Percentiles rank a stretch among this genome's conserved stretches.
phyloP scores from a whole-genome alignment of 2,329 filamentous ascomycete genomes.

The Xylaria digitata region DNA sequence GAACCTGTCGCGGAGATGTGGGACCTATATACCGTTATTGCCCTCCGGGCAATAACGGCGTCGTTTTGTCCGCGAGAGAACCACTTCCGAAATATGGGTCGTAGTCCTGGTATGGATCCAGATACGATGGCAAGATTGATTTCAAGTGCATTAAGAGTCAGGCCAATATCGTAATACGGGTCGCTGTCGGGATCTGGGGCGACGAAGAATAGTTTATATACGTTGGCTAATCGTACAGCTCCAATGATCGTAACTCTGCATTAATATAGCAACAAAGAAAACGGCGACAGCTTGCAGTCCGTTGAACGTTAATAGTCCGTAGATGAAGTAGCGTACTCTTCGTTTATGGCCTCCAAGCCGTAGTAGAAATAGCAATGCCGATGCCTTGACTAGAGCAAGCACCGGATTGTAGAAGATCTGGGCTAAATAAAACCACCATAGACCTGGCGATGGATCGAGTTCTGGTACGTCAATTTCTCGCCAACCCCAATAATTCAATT shows the following conservation, averaged over 20 bases:
- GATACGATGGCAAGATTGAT: slow-evolving; percentile 56
- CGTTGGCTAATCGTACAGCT: slow-evolving; percentile 47
- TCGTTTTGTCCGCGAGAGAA: no score
- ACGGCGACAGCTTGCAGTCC: slow-evolving; percentile 51
- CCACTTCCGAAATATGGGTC: slow-evolving; percentile 53
- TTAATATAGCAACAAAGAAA: slow-evolving; percentile 50
- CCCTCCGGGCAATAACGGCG: no score
- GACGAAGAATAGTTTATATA: slow-evolving; percentile 30
- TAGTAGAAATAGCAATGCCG: slow-evolving; percentile 58
- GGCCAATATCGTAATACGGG: slow-evolving; percentile 46
- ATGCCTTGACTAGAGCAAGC: slow-evolving; percentile 58
- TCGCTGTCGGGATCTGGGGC: slow-evolving; percentile 40
- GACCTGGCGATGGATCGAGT: slow-evolving; percentile 35
- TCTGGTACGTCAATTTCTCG: slow-evolving; percentile 33
- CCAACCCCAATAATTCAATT: slow-evolving; percentile 50
- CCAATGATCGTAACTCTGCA: slow-evolving; percentile 52
- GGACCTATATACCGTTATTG: no score
- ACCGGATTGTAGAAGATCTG: slow-evolving; percentile 60
- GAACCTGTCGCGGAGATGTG: no score
- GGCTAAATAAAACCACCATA: slow-evolving; percentile 53
- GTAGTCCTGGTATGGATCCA: slow-evolving; percentile 55
- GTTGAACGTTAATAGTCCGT: slow-evolving; percentile 51
- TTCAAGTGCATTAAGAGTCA: slow-evolving; percentile 53
- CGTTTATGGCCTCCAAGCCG: slow-evolving; percentile 53
- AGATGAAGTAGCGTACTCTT: slow-evolving; percentile 48